Conservation (phyloP, 2,329 filamentous ascomycete species). For the Curvularia sp. region DNA sequence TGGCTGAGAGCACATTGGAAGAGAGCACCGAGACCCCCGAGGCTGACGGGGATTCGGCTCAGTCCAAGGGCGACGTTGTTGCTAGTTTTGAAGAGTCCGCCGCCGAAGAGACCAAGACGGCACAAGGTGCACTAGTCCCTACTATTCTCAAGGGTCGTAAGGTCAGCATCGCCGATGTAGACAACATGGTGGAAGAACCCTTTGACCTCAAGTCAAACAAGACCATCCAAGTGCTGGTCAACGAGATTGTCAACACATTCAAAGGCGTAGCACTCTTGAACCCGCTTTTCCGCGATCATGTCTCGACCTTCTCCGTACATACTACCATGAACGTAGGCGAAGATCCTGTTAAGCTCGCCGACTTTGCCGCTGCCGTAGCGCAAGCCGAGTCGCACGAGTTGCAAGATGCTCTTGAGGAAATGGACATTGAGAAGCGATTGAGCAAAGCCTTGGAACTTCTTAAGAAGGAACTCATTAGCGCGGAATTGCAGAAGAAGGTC, state of each 20-base stretch:
- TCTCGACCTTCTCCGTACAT: slow-evolving; percentile 82
- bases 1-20: slow-evolving; percentile 51
- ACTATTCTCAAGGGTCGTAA: slow-evolving; percentile 90
- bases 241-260: slow-evolving; percentile 98
- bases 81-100: slow-evolving; percentile 92
- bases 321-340: slow-evolving; percentile 93
- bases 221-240: slow-evolving; percentile 88
- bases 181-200: slow-evolving; percentile 87
- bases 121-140: slow-evolving; percentile 75
- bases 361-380: slow-evolving; percentile 97
- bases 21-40: slow-evolving; percentile 50
- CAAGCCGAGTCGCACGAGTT: slow-evolving; percentile 83
- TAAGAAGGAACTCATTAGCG: slow-evolving; percentile 99
- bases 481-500: slow-evolving; percentile 95
- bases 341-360: slow-evolving; percentile 92
- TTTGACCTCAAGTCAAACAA: slow-evolving; percentile 89
- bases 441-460: slow-evolving; percentile 89
- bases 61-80: slow-evolving; percentile 79
- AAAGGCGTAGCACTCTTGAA: slow-evolving; percentile 96
- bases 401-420: slow-evolving; percentile 85
- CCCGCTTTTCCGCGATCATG: slow-evolving; percentile 93
- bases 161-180: slow-evolving; percentile 93
- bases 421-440: slow-evolving; percentile 91
- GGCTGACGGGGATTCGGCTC: slow-evolving; percentile 57
- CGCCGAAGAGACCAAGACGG: slow-evolving; percentile 62